These are phyloP conservation scores for Flaveria robusta DNA, from an alignment of 129 eudicot genomes.

Conservation along the genomic window DNA sequence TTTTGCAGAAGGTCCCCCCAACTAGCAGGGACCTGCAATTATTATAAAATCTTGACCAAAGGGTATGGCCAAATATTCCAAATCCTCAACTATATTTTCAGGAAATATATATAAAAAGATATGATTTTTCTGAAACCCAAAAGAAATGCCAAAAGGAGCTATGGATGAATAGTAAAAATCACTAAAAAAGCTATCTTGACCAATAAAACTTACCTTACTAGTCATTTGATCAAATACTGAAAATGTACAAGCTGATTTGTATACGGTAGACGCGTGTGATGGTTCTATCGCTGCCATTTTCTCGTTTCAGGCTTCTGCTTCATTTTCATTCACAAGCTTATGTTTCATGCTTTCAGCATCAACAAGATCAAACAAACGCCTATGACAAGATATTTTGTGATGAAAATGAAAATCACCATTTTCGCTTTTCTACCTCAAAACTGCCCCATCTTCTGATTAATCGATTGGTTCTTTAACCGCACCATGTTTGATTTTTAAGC, in stretches of 20 bases:
- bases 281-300: neutral
- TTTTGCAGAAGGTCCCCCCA: slow-evolving; percentile 34
- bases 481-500: neutral
- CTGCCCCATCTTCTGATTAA: neutral
- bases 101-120: slow-evolving; percentile 3
- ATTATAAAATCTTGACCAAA: slow-evolving; percentile 35
- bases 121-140: slow-evolving; percentile 19
- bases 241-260: neutral
- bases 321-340: neutral
- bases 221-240: neutral
- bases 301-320: neutral
- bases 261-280: neutral
- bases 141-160: slow-evolving; percentile 26
- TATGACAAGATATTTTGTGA: no score
- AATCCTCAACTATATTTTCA: slow-evolving; percentile 20
- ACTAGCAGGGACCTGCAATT: slow-evolving; percentile 31
- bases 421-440: neutral
- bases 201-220: neutral
- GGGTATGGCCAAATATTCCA: slow-evolving; percentile 38
- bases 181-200: neutral
- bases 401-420: neutral
- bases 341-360: neutral
- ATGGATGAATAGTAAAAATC: neutral
- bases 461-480: neutral
- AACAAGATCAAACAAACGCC: neutral